These are phyloP conservation scores for Pistacia integerrima DNA, from an alignment of 345 rosid species.

Conservation along the genomic window DNA sequence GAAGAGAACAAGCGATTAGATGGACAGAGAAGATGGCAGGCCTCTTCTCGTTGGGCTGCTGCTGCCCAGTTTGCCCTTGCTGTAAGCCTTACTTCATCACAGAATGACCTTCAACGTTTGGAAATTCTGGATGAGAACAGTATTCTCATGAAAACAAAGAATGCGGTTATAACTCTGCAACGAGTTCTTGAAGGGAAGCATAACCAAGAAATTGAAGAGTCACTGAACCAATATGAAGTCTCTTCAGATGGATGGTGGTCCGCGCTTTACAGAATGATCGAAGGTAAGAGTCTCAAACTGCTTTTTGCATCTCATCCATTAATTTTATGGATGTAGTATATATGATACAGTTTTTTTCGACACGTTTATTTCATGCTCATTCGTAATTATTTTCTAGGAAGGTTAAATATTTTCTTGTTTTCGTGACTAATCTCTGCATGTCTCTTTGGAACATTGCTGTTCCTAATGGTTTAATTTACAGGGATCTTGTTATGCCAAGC, in stretches of 20 bases:
- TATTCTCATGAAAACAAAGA: constrained; percentile 71
- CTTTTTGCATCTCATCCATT: neutral
- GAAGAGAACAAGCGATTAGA: constrained; percentile 52
- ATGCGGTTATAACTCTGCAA: constrained; percentile 72
- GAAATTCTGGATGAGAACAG: constrained; percentile 51
- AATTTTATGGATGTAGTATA: neutral
- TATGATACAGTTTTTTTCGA: no score
- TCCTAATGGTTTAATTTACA: no score
- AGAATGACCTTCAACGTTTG: constrained; percentile 62
- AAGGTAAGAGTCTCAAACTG: constrained; percentile 49
- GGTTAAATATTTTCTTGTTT: no score
- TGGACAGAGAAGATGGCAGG: constrained; percentile 70
- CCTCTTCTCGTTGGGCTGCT: constrained; percentile 88
- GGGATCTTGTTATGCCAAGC: no score
- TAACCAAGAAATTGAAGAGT: constrained; percentile 53
- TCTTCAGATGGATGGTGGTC: constrained; percentile 90
- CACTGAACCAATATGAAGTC: constrained; percentile 50
- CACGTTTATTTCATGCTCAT: no score
- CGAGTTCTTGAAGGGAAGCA: constrained; percentile 85
- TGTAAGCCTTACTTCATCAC: constrained; percentile 71
- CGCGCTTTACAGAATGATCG: constrained; percentile 76
- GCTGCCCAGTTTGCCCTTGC: constrained; percentile 76
- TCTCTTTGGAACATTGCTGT: no score
- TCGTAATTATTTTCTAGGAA: no score
- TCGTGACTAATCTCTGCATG: no score